Evolutionary conservation across 129 eudicot species (phyloP).

Genomic region (Erigeron canadensis): DNA sequence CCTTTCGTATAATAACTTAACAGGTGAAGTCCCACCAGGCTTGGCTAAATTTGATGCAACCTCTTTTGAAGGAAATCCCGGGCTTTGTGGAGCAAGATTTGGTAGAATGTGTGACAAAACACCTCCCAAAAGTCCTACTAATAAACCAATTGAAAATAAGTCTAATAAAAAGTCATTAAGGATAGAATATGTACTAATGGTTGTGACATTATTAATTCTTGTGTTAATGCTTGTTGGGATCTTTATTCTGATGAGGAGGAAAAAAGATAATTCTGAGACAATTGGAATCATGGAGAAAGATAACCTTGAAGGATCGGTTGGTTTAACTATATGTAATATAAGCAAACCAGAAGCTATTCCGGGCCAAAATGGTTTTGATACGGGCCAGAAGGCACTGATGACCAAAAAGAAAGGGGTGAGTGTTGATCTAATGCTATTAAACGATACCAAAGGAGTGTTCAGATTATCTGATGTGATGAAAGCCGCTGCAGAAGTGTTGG

Average conservation of each 20-base stretch:
- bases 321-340: constrained; percentile 27
- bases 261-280: constrained; percentile 16
- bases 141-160: constrained; percentile 14
- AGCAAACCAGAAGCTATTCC: constrained; percentile 27
- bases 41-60: constrained; percentile 38
- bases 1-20: constrained; percentile 57
- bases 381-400: constrained; percentile 35
- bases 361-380: constrained; percentile 28
- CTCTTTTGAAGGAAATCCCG: constrained; percentile 52
- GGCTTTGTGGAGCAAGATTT: constrained; percentile 55
- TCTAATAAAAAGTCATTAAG: constrained; percentile 2
- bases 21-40: constrained; percentile 57
- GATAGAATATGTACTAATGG: constrained; percentile 36
- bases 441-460: constrained; percentile 56
- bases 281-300: constrained; percentile 29
- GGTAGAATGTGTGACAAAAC: constrained; percentile 34
- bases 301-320: constrained; percentile 41
- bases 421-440: constrained; percentile 59
- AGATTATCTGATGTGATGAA: constrained; percentile 69
- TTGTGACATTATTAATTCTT: constrained; percentile 31
- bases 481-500: constrained; percentile 80
- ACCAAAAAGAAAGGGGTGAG: constrained; percentile 25
- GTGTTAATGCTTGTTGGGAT: constrained; percentile 46
- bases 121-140: background rate
- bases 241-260: constrained; percentile 23